These are phyloP conservation scores for Iberis pinnata DNA, from an alignment of 345 rosid genomes.

Conservation along the genomic window DNA sequence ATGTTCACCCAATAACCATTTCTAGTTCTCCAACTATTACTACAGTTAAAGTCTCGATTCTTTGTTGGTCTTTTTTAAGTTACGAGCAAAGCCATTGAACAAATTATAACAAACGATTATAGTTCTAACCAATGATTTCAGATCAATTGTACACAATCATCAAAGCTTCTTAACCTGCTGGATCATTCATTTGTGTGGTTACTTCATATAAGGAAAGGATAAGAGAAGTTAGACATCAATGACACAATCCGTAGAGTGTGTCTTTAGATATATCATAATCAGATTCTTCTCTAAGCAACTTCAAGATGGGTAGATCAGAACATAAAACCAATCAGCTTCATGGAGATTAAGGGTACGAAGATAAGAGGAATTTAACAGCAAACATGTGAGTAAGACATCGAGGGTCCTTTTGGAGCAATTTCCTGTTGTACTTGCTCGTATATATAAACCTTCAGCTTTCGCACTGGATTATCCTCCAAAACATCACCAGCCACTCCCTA, in stretches of 20 bases:
- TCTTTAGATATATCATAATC: conserved; percentile 51
- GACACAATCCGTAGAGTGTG: too few relatives aligned
- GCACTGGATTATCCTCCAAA: conserved; percentile 89
- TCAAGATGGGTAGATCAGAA: conserved; percentile 75
- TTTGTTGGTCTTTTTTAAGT: conserved; percentile 36
- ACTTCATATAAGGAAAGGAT: too few relatives aligned
- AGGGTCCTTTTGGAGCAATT: conserved; percentile 83
- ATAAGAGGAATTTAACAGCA: conserved; percentile 85
- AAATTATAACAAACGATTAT: too few relatives aligned
- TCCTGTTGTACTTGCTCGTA: conserved; percentile 94
- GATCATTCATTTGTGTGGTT: too few relatives aligned
- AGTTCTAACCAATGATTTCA: too few relatives aligned
- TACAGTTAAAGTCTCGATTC: conserved; percentile 29
- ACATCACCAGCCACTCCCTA: conserved; percentile 99
- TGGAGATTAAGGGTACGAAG: conserved; percentile 74
- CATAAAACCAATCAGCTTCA: conserved; percentile 96
- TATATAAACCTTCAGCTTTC: conserved; percentile 75
- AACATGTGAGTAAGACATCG: conserved; percentile 95
- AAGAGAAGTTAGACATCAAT: conserved; percentile 67
- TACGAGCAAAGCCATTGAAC: conserved; percentile 31
- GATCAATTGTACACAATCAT: too few relatives aligned
- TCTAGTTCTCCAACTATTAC: conserved; percentile 29
- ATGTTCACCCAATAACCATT: conserved; percentile 39
- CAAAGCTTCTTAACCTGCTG: too few relatives aligned
- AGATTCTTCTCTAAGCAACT: conserved; percentile 59